Percentiles rank a stretch among this genome's conserved stretches.
Conservation (phyloP, 1,284 basidiomycete species). For the Omphalotus olearius region DNA sequence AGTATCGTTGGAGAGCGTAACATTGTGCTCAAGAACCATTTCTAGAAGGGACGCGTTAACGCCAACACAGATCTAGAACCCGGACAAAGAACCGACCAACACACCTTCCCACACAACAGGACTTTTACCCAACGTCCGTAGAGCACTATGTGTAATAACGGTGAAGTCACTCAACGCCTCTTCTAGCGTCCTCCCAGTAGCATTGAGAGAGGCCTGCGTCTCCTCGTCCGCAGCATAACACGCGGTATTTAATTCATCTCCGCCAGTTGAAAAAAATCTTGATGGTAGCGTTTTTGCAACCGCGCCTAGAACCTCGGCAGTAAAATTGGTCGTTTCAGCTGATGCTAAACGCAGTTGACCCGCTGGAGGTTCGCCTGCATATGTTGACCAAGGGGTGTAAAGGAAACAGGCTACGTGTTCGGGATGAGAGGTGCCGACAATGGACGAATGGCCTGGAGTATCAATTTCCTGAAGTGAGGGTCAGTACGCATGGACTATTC, state of each 20-base stretch:
- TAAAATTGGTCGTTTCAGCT: conserved; percentile 38
- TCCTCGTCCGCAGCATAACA: conserved; percentile 64
- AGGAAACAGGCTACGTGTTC: conserved; percentile 73
- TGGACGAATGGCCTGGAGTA: conserved; percentile 78
- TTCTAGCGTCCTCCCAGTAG: conserved; percentile 50
- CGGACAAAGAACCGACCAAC: neutral
- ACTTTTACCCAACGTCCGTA: conserved; percentile 36
- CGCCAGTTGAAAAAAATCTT: conserved; percentile 72
- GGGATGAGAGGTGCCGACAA: conserved; percentile 61
- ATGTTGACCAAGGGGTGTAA: conserved; percentile 56
- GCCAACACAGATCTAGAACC: neutral
- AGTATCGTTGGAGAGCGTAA: conserved; percentile 62
- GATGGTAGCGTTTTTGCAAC: conserved; percentile 43
- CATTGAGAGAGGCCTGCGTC: conserved; percentile 49
- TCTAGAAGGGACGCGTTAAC: conserved; percentile 31
- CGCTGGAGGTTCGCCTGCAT: conserved; percentile 73
- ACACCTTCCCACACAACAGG: conserved; percentile 43
- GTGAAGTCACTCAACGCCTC: conserved; percentile 47
- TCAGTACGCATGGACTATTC: conserved; percentile 34
- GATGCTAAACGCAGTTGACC: conserved; percentile 76
- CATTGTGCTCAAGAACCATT: conserved; percentile 65
- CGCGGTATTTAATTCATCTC: conserved; percentile 74
- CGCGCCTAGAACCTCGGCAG: conserved; percentile 38
- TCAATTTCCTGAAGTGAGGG: conserved; percentile 73
- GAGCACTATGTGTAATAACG: conserved; percentile 27